A percentile compares a stretch with the other conserved stretches of the same genome.
These are phyloP conservation scores for Penicillium riverlandense DNA, from an alignment of 495 filamentous ascomycete genomes.

Conservation along the genomic window DNA sequence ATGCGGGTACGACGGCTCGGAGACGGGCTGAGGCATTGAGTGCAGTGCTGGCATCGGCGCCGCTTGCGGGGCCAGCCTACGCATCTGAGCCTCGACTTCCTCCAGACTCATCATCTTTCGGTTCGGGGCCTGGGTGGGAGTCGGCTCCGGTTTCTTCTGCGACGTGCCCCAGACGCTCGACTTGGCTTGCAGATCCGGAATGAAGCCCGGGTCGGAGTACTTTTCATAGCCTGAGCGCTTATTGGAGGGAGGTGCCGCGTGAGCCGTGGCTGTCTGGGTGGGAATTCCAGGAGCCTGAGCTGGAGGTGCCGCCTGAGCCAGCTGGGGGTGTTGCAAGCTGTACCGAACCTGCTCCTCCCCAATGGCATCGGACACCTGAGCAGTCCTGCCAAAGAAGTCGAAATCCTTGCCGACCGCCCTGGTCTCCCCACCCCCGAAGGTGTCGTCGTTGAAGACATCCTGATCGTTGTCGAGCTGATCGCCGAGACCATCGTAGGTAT, in stretches of 20 bases:
- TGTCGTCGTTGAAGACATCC: conserved; percentile 96
- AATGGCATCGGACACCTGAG: conserved; percentile 74
- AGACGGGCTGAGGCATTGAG: conserved; percentile 22
- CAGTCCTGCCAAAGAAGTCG: conserved; percentile 91
- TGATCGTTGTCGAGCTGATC: conserved; percentile 88
- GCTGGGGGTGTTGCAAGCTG: conserved; percentile 53
- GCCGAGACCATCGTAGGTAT: conserved; percentile 94
- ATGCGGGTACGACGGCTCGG: conserved; percentile 25
- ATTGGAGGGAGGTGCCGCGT: conserved; percentile 27
- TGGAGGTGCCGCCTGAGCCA: conserved; percentile 28
- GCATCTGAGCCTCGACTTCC: conserved; percentile 93
- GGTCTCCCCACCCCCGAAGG: conserved; percentile 60
- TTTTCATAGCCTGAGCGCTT: conserved; percentile 77
- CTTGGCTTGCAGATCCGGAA: conserved; percentile 84
- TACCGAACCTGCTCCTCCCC: conserved; percentile 85
- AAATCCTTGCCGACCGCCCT: conserved; percentile 78
- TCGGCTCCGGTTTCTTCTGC: conserved; percentile 44
- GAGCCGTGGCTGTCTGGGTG: conserved; percentile 17
- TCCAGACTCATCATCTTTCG: conserved; percentile 89
- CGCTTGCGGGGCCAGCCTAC: conserved; percentile 53
- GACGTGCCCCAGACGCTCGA: conserved; percentile 86
- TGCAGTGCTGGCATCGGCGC: conserved; percentile 26
- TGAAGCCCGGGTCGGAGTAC: conserved; percentile 66
- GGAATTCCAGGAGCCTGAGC: conserved; percentile 12
- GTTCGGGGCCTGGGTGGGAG: conserved; percentile 7